These are phyloP conservation scores for Trichoderma koningiopsis DNA, from an alignment of 2,329 filamentous ascomycete species.

Conservation along the genomic window DNA sequence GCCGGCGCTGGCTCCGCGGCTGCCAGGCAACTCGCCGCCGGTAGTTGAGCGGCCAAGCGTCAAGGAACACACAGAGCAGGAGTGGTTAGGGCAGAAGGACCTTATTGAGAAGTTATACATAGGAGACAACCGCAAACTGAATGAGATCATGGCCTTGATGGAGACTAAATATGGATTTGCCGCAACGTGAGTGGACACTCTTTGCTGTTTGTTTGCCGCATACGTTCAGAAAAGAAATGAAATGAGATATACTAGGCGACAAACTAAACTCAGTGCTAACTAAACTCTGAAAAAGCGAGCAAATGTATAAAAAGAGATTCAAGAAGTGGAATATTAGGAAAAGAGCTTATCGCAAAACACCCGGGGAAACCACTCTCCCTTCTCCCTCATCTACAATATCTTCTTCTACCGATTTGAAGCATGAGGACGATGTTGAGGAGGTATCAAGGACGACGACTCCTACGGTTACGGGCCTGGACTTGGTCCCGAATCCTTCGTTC, in stretches of 20 bases:
- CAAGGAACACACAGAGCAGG: conserved; percentile 42
- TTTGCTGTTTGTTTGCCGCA: not conserved
- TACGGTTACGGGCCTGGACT: conserved; percentile 25
- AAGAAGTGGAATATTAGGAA: conserved; percentile 45
- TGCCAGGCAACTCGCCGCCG: conserved; percentile 34
- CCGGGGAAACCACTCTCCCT: conserved; percentile 3
- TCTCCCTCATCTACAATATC: conserved; percentile 24
- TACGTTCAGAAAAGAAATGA: not conserved
- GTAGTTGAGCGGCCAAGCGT: conserved; percentile 33
- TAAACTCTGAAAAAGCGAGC: conserved; percentile 34
- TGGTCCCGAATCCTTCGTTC: conserved; percentile 32
- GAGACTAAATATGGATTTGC: conserved; percentile 40
- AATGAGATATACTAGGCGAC: not conserved
- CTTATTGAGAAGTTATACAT: conserved; percentile 41
- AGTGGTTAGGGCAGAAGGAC: conserved; percentile 40
- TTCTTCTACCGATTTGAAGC: not conserved
- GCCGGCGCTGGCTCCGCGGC: conserved; percentile 40
- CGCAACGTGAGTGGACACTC: conserved; percentile 39
- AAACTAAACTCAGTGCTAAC: conserved; percentile 10
- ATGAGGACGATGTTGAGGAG: conserved; percentile 6
- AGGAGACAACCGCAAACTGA: conserved; percentile 40
- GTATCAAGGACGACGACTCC: not conserved
- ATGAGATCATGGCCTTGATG: conserved; percentile 42
- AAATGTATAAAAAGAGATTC: conserved; percentile 46
- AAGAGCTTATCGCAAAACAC: conserved; percentile 38